Percentiles rank a stretch among this genome's conserved stretches.
These are phyloP conservation scores for Kickxella alabastrina DNA, from an alignment of 192 early-diverging fungal species.

Conservation along the genomic window DNA sequence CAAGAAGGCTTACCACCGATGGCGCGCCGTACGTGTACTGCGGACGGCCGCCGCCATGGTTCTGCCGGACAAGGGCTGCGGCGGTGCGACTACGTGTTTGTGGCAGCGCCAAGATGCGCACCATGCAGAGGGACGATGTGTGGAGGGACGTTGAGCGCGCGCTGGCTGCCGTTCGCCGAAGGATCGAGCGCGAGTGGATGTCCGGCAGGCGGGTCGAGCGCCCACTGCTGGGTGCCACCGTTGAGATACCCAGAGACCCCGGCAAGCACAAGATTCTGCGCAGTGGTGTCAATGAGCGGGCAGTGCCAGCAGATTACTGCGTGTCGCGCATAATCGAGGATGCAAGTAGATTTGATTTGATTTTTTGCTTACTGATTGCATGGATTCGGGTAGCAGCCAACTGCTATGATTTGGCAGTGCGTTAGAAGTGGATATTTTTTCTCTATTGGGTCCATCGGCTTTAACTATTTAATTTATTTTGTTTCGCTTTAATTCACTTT, in stretches of 20 bases:
- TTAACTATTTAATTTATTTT: background rate
- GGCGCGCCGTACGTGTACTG: constrained; percentile 25
- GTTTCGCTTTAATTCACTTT: background rate
- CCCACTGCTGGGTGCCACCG: too few relatives aligned
- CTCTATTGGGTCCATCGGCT: too few relatives aligned
- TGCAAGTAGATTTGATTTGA: background rate
- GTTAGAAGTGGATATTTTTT: background rate
- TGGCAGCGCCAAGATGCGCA: constrained; percentile 12
- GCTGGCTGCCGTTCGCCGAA: constrained; percentile 10
- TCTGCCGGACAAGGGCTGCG: constrained; percentile 37
- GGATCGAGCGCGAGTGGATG: background rate
- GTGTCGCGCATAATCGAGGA: constrained; percentile 1
- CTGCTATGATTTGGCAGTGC: background rate
- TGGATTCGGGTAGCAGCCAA: too few relatives aligned
- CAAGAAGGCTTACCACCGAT: constrained; percentile 34
- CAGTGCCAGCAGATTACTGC: constrained; percentile 4
- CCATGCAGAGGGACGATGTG: constrained; percentile 32
- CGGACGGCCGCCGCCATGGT: constrained; percentile 31
- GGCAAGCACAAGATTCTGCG: background rate
- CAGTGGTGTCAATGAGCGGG: background rate
- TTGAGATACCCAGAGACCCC: too few relatives aligned
- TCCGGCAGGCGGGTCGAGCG: too few relatives aligned
- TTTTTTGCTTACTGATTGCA: background rate
- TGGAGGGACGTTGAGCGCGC: constrained; percentile 27
- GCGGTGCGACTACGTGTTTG: constrained; percentile 42